Evolutionary conservation across 768 basidiomycete genomes (phyloP), one percentile per base, ranked within the genome.

Genomic region (Lactarius indigo): DNA sequence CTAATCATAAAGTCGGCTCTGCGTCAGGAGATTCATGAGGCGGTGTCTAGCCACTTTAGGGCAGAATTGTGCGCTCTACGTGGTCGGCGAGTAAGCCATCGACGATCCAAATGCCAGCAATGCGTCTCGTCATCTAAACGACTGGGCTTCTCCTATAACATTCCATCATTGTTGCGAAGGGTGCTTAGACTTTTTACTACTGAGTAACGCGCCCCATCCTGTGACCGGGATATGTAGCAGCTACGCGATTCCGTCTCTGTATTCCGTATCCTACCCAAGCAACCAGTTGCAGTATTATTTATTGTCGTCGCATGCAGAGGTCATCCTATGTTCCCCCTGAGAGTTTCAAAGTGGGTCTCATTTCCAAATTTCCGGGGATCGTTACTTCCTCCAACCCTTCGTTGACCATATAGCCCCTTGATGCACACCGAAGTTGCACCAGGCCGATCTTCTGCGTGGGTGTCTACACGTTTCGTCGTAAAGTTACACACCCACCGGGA

Each of bases 1-100:
- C 70, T 78, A 50, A 86, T 86, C 63, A 78, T 83, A 52, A 76
- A 72, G 33, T 80, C 80, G 0, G 78, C 76, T 1, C 64, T 77
- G 39, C 69, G 65, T 50, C 35, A 67, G 2, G 79, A 79, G 26
- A 74, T 81, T 42, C 35, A 52, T 1, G 54, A 61, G 0, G 76
- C 76, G 1, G 70, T 78, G 10, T 70, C 75, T 3, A 63, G 28
- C 3, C 81, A 82, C 69, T 82, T 74, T 66, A 41, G 55, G 15
- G 71, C 68, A 15, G 30, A 42, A 37, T 81, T 81, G 80, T 59
- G 61, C 52, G 35, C 44, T 81, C 57, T 79, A 81, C 17, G 78
- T 79, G 12, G 57, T 60, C 58, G 8, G 44, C 13, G 55, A 35
- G 56, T 35, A 35, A 33, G 31, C 28, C 31, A 33, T 9, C 50